These are phyloP conservation scores for Neurospora hispaniola DNA, from an alignment of 495 filamentous ascomycete genomes.

Conservation along the genomic window DNA sequence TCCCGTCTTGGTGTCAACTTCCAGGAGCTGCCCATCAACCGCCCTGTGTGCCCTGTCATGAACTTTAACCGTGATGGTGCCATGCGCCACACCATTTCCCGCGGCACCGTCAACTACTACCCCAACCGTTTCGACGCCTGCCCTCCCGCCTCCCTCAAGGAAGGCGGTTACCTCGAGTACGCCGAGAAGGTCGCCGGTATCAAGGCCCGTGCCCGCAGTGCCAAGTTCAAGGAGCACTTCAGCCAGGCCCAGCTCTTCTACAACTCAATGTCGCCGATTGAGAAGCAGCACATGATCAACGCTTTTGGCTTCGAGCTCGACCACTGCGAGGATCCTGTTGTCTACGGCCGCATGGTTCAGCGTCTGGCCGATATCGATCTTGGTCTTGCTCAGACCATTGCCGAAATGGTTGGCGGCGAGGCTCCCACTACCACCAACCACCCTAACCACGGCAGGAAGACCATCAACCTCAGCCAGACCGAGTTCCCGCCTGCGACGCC, in stretches of 20 bases:
- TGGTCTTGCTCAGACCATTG: constrained; percentile 57
- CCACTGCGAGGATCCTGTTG: constrained; percentile 77
- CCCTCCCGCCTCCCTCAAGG: constrained; percentile 46
- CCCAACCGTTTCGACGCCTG: constrained; percentile 63
- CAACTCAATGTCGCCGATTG: constrained; percentile 63
- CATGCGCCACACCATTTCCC: constrained; percentile 44
- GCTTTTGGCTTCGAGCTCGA: constrained; percentile 78
- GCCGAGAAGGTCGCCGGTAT: constrained; percentile 55
- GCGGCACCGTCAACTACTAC: constrained; percentile 78
- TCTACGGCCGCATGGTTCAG: constrained; percentile 62
- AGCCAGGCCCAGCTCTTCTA: constrained; percentile 66
- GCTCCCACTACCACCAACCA: constrained; percentile 38
- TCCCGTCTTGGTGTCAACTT: constrained; percentile 75
- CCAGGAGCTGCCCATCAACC: constrained; percentile 79
- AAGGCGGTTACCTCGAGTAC: constrained; percentile 62
- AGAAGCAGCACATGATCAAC: constrained; percentile 58
- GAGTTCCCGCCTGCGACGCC: constrained; percentile 53
- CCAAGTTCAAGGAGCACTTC: constrained; percentile 76
- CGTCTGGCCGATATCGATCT: constrained; percentile 66
- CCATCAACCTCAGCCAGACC: constrained; percentile 55
- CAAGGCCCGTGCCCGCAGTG: constrained; percentile 56
- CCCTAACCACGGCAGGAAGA: constrained; percentile 56
- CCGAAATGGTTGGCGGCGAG: constrained; percentile 57
- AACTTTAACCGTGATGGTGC: constrained; percentile 70
- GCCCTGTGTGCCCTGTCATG: constrained; percentile 63